Evolutionary conservation across 306 rosid species (phyloP), one percentile per base, ranked within the genome.

Genomic region (Prunus mira): DNA sequence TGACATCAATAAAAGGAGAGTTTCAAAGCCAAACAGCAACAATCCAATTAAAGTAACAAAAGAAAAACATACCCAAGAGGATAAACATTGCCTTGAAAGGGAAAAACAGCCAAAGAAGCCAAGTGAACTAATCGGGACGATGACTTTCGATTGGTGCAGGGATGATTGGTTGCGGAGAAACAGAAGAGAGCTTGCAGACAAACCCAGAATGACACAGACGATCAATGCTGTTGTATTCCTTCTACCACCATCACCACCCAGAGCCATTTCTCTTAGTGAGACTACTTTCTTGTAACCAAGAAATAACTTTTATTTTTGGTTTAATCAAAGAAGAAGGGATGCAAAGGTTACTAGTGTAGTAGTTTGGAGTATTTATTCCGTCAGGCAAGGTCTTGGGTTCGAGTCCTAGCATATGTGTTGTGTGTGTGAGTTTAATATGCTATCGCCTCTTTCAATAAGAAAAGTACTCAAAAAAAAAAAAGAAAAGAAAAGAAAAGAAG

Each of bases 11-110:
- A 30, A 30, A 25, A 15, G 67, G 20, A 45, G 2, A 18, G 41
- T n/a, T 61, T 34, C 18, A 51, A 2, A 5, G 6, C 10, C 54
- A 13, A 1, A 79, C 24, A 24, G 0, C 55, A 45, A 27, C 65
- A 55, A 72, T 30, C 34, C 34, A 30, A 3, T 30, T 30, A 30
- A 30, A 4, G 34, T 30, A 56, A 51, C 1, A 3, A 49, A 51
- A 13, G 73, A 74, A 3, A 9, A 62, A n/a, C 89, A 49, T 83
- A 94, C 98, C 98, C 96, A 56, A 72, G 73, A 56, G 98, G 98
- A 72, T 90, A 93, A 43, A 91, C 96, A 68, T 88, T 91, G 55
- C 98, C 94, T 13, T 67, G 77, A 74, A 91, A 27, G 0, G 41
- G 86, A 12, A 91, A 85, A 68, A 79, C 69, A 56, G 67, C 43